These are phyloP conservation scores for Citrus glauca DNA, from an alignment of 345 rosid genomes.

Conservation along the genomic window DNA sequence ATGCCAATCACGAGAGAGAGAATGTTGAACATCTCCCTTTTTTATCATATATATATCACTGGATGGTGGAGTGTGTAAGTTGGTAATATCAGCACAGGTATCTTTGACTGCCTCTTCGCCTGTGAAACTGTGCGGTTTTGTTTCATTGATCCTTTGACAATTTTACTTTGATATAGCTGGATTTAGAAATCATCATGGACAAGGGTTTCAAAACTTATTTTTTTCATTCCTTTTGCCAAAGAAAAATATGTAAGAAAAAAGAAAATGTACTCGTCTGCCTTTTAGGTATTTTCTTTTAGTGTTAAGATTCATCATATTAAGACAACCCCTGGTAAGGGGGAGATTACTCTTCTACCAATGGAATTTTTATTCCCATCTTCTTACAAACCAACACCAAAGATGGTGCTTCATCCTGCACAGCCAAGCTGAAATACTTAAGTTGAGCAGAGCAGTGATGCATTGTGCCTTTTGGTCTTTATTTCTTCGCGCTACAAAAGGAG, in stretches of 20 bases:
- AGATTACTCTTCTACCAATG: constrained; percentile 16
- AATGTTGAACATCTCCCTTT: constrained; percentile 19
- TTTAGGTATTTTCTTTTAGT: constrained; percentile 36
- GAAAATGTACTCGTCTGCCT: constrained; percentile 15
- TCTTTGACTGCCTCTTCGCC: constrained; percentile 25
- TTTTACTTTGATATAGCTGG: constrained; percentile 20
- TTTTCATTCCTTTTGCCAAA: not conserved
- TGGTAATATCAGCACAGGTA: constrained; percentile 46
- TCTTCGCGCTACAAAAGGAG: constrained; percentile 53
- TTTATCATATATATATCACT: constrained; percentile 17
- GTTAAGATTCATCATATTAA: constrained; percentile 26
- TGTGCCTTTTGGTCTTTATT: constrained; percentile 45
- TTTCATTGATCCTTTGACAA: constrained; percentile 23
- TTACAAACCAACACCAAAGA: constrained; percentile 39
- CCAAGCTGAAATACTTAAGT: constrained; percentile 44
- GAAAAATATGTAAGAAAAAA: not conserved
- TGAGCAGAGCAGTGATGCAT: constrained; percentile 47
- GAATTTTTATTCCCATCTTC: constrained; percentile 18
- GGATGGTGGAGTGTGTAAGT: constrained; percentile 37
- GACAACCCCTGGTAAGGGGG: constrained; percentile 52
- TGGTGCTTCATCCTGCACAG: constrained; percentile 48
- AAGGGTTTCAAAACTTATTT: constrained; percentile 12
- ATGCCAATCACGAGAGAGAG: constrained; percentile 9
- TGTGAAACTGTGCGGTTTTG: constrained; percentile 21
- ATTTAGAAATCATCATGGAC: constrained; percentile 28